Conservation (phyloP, 495 filamentous ascomycete species). For the Achaetomiella virescens region DNA sequence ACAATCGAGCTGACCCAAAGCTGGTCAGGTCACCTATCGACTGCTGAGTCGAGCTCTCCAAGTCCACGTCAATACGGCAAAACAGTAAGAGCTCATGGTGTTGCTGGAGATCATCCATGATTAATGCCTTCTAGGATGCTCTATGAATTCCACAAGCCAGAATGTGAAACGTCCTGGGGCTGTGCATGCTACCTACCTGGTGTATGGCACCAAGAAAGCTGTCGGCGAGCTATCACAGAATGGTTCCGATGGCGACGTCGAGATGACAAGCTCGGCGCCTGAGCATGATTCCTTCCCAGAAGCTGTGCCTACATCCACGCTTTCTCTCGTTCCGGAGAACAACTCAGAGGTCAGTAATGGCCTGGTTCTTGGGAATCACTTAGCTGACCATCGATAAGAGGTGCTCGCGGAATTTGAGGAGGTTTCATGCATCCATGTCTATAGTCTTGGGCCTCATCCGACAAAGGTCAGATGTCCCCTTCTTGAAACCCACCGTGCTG, state of each 20-base stretch:
- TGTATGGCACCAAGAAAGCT: conserved; percentile 55
- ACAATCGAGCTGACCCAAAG: conserved; percentile 1
- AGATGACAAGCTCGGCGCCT: conserved; percentile 68
- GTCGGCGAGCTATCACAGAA: conserved; percentile 17
- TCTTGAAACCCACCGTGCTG: neutral
- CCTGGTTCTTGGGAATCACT: neutral
- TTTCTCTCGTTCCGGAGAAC: conserved; percentile 78
- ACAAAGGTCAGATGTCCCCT: conserved; percentile 47
- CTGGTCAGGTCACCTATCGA: conserved; percentile 75
- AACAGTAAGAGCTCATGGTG: too few relatives aligned
- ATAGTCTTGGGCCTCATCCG: conserved; percentile 68
- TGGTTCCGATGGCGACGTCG: conserved; percentile 58
- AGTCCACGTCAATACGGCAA: conserved; percentile 62
- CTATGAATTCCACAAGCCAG: conserved; percentile 79
- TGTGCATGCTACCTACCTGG: conserved; percentile 81
- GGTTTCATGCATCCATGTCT: conserved; percentile 74
- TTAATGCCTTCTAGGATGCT: conserved; percentile 59
- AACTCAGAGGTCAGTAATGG: conserved; percentile 55
- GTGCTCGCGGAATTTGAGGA: conserved; percentile 60
- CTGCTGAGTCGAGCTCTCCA: conserved; percentile 70
- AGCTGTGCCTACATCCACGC: conserved; percentile 43
- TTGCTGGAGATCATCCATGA: neutral
- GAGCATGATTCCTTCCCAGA: conserved; percentile 44
- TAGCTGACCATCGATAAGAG: conserved; percentile 42
- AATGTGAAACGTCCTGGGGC: conserved; percentile 67